Conservation (phyloP, 805 yeast species). For the Saccharomycopsis synnaedendra region DNA sequence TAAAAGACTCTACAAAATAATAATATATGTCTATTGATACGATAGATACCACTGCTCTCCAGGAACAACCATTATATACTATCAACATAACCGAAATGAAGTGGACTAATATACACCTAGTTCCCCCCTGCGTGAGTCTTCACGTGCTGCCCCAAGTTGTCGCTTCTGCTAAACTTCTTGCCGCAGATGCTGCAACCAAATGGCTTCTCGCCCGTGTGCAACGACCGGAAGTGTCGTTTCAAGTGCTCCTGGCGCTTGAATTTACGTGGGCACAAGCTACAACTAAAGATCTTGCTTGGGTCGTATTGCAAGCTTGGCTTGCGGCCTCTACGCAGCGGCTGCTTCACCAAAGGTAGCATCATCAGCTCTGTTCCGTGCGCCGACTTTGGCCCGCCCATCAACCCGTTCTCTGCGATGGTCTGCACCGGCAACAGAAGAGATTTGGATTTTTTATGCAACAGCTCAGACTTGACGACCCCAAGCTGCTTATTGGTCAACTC, state of each 20-base stretch:
- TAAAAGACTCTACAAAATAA: too few species aligned
- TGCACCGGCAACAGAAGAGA: too few species aligned
- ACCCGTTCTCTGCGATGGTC: not conserved
- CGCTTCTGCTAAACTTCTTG: slow-evolving; percentile 56
- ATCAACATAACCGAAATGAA: too few species aligned
- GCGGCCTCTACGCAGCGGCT: slow-evolving; percentile 45
- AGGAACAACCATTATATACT: too few species aligned
- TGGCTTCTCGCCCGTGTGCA: slow-evolving; percentile 67
- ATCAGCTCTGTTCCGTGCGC: not conserved
- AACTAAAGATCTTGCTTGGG: slow-evolving; percentile 45
- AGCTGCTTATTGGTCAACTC: too few species aligned
- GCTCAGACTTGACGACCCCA: too few species aligned
- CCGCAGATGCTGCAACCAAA: slow-evolving; percentile 49
- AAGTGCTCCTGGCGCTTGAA: slow-evolving; percentile 72
- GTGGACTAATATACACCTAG: too few species aligned
- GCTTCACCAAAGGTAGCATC: not conserved
- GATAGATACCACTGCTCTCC: too few species aligned
- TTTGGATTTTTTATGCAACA: too few species aligned
- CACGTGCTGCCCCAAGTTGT: slow-evolving; percentile 56
- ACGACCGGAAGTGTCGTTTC: slow-evolving; percentile 60
- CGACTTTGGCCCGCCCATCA: too few species aligned
- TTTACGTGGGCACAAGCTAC: slow-evolving; percentile 51
- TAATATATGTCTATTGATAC: too few species aligned
- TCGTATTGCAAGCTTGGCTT: slow-evolving; percentile 54
- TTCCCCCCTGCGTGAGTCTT: slow-evolving; percentile 33